Conservation (phyloP, 176 grass and related monocot species). For the Avena insularis region DNA sequence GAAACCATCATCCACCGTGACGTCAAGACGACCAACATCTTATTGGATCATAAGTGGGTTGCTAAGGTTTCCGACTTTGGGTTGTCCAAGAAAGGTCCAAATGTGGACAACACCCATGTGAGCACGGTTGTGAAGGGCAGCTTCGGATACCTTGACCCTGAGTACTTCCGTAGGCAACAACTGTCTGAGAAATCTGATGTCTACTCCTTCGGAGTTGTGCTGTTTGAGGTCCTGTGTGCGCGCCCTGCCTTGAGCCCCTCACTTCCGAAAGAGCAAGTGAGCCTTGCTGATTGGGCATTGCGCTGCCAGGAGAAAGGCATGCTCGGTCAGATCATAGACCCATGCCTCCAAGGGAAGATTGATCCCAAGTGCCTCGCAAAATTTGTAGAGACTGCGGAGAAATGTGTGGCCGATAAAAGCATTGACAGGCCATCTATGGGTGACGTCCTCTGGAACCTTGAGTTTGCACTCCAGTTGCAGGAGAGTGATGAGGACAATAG, state of each 20-base stretch:
- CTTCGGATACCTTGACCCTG: slow-evolving; percentile 73
- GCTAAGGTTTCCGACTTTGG: slow-evolving; percentile 79
- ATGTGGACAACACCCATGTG: slow-evolving; percentile 58
- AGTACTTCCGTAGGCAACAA: slow-evolving; percentile 65
- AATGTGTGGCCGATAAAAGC: slow-evolving; percentile 57
- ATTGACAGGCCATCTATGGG: slow-evolving; percentile 63
- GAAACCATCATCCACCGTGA: slow-evolving; percentile 76
- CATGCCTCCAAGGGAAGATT: slow-evolving; percentile 54
- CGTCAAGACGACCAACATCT: slow-evolving; percentile 75
- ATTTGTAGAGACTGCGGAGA: slow-evolving; percentile 60
- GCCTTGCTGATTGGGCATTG: slow-evolving; percentile 69
- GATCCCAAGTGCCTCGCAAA: slow-evolving; percentile 58
- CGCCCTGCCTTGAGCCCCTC: slow-evolving; percentile 40
- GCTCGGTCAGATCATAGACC: slow-evolving; percentile 64
- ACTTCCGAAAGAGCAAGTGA: slow-evolving; percentile 68
- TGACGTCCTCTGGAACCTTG: slow-evolving; percentile 77
- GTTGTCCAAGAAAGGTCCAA: slow-evolving; percentile 53
- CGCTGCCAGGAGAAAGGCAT: slow-evolving; percentile 62
- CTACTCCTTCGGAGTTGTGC: slow-evolving; percentile 75
- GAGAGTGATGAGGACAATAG: slow-evolving; percentile 50
- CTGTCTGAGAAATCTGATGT: slow-evolving; percentile 78
- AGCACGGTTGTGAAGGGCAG: slow-evolving; percentile 77
- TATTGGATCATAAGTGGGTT: slow-evolving; percentile 70
- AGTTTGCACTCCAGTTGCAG: slow-evolving; percentile 72
- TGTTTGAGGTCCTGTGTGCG: slow-evolving; percentile 70